A percentile compares a stretch with the other conserved stretches of the same genome.
These are phyloP conservation scores for Wickerhamiella musiphila DNA, from an alignment of 805 yeast genomes.

Conservation along the genomic window DNA sequence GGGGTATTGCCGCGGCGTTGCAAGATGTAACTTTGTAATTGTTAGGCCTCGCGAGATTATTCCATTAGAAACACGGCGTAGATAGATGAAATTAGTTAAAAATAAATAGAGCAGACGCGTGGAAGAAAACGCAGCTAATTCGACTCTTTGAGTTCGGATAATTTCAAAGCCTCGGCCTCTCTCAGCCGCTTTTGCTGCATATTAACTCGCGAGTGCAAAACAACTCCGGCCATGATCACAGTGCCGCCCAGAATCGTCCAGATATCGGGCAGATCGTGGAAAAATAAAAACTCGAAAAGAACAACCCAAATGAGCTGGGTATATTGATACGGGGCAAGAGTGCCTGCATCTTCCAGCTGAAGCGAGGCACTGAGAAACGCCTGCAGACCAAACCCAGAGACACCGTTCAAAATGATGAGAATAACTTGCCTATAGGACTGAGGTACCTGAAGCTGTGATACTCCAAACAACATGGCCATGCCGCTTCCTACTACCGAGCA, in stretches of 20 bases:
- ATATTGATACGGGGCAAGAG: conserved; percentile 60
- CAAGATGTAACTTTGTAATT: no score
- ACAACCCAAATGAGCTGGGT: conserved; percentile 65
- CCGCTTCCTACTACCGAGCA: conserved; percentile 38
- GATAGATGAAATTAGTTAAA: no score
- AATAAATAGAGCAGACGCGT: no score
- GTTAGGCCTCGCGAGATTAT: no score
- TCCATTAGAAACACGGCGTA: no score
- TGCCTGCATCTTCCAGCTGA: conserved; percentile 63
- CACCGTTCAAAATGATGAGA: conserved; percentile 42
- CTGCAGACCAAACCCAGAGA: conserved; percentile 73
- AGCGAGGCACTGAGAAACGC: conserved; percentile 64
- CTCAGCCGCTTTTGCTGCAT: no score
- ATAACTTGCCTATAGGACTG: conserved; percentile 28
- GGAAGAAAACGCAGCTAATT: no score
- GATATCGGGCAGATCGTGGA: conserved; percentile 55
- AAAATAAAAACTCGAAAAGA: conserved; percentile 52
- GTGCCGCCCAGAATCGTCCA: conserved; percentile 54
- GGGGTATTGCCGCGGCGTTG: no score
- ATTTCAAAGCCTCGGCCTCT: no score
- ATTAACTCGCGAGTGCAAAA: no score
- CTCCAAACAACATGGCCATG: conserved; percentile 19
- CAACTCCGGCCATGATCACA: conserved; percentile 33
- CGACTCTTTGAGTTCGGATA: no score
- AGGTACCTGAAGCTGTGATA: conserved; percentile 2